Evolutionary conservation across 2,329 filamentous ascomycete species (phyloP), one percentile per base, ranked within the genome.

Genomic region (Ambrosiella beaveri): DNA sequence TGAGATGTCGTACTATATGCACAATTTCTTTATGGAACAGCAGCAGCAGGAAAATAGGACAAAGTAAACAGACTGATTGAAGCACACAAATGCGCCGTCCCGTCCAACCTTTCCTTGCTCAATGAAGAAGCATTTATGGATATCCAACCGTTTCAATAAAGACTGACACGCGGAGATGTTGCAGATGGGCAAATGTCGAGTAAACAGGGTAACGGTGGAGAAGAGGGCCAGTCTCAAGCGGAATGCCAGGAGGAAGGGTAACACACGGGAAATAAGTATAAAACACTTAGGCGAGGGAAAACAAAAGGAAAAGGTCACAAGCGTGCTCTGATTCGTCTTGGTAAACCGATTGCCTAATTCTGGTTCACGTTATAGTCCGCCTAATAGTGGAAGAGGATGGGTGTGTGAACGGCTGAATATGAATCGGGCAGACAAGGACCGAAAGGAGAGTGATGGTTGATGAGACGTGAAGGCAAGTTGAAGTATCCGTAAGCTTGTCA

Each of bases 271-370:
- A 47, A 47, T 47, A 47, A 47, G 44, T 47, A 47, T 47, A 47
- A 47, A 47, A 47, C n/a, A 47, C n/a, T 13, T 17, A 12, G 44
- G 44, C 5, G n/a, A 47, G n/a, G 19, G 11, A 19, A 3, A 19
- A 47, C 1, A 47, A 15, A 15, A 17, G n/a, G 12, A 53, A 53
- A 38, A 53, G 36, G 35, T 40, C 36, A 53, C 51, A 53, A 39
- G 13, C 51, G 19, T 53, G 51, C 51, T 53, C 51, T 36, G 35
- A 53, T 53, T 53, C 51, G 27, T 53, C 51, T 53, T 36, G 11
- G 11, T 47, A 15, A 8, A 13, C 19, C 19, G 3, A 17, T 17
- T 15, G 19, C 13, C 13, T 15, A 47, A 47, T 47, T 47, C 44
- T 17, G 7, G 13, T 47, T 17, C 44, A 38, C 51, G 7, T 13